Percentiles rank a stretch among this genome's conserved stretches.
These are phyloP conservation scores for maize (Zea mays) DNA, from an alignment of 176 grass and related monocot species.

Conservation along the genomic window DNA sequence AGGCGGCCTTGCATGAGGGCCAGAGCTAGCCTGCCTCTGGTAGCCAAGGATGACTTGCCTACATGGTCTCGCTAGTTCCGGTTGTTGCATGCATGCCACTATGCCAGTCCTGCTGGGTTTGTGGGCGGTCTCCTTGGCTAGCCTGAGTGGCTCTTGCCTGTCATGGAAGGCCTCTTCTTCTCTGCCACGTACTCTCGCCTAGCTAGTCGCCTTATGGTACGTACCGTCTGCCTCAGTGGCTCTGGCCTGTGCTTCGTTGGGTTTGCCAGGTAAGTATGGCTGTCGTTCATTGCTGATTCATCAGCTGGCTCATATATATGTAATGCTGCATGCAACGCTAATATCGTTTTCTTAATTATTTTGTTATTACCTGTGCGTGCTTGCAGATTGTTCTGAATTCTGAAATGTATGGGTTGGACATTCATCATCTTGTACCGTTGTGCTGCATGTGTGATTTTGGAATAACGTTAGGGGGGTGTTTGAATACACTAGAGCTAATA, in stretches of 20 bases:
- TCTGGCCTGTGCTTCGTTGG: background rate
- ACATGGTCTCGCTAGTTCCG: constrained; percentile 15
- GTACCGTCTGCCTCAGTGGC: no score
- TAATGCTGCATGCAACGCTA: background rate
- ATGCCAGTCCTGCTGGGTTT: constrained; percentile 21
- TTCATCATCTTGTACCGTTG: background rate
- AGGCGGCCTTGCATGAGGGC: constrained; percentile 51
- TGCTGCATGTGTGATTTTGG: no score
- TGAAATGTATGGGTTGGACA: background rate
- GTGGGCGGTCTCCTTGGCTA: constrained; percentile 73
- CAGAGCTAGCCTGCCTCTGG: constrained; percentile 42
- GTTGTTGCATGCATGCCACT: background rate
- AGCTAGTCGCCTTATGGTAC: background rate
- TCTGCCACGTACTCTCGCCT: background rate
- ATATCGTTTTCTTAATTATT: background rate
- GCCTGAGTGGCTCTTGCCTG: constrained; percentile 46
- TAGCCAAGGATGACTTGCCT: constrained; percentile 85
- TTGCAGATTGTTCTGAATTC: constrained; percentile 1
- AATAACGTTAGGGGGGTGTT: no score
- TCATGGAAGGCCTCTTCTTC: constrained; percentile 59
- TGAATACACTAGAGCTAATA: no score
- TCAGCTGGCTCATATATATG: background rate
- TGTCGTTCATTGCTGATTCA: background rate
- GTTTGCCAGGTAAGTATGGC: background rate
- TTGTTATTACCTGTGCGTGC: background rate